Percentiles rank a stretch among this genome's conserved stretches.
phyloP scores from a whole-genome alignment of 176 grass and related monocot species.

The Triticum aestivum region IWGSC_CS_RefSeq_v2.1 NC_057807.1:107792352-107792851 shows the following conservation, averaged over 20 bases:
- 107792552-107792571: constrained; percentile 84
- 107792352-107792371: constrained; percentile 81
- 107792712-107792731: constrained; percentile 64
- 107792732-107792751: constrained; percentile 59
- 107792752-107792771: constrained; percentile 47
- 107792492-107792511: constrained; percentile 86
- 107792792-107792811: constrained; percentile 56
- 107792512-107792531: constrained; percentile 84
- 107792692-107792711: constrained; percentile 70
- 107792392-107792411: constrained; percentile 72
- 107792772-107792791: constrained; percentile 33
- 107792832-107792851: constrained; percentile 70
- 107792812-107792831: constrained; percentile 70
- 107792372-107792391: constrained; percentile 60
- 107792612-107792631: constrained; percentile 75
- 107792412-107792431: constrained; percentile 87
- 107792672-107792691: constrained; percentile 68
- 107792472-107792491: constrained; percentile 80
- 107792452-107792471: constrained; percentile 81
- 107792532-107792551: constrained; percentile 88
- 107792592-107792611: constrained; percentile 82
- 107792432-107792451: constrained; percentile 83
- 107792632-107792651: constrained; percentile 79
- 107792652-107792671: constrained; percentile 72
- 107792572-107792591: constrained; percentile 59